These are phyloP conservation scores for Globisporangium nagaii DNA, from an alignment of 352 stramenopile genomes.

Conservation along the genomic window DNA sequence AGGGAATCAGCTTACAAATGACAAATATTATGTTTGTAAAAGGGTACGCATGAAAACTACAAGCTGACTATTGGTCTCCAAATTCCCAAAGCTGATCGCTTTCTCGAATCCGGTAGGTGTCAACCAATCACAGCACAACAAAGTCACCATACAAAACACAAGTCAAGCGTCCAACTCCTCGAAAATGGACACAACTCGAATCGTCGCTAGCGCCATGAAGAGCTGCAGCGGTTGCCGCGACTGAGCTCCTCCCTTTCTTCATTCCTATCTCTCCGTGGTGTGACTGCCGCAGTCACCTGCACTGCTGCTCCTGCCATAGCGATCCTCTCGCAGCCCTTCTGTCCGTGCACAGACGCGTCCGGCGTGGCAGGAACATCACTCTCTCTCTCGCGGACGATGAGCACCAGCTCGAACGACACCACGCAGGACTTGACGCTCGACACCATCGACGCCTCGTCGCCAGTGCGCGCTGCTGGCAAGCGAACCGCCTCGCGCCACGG, in stretches of 20 bases:
- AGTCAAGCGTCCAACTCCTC: too few species aligned
- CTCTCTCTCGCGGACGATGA: not conserved
- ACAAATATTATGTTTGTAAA: too few species aligned
- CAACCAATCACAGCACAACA: too few species aligned
- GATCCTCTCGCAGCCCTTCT: not conserved
- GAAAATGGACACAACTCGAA: too few species aligned
- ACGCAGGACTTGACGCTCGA: slow-evolving; percentile 9
- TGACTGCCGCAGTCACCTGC: not conserved
- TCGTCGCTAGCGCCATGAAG: not conserved
- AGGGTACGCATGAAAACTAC: not conserved
- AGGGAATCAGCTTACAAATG: too few species aligned
- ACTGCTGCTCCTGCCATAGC: too few species aligned
- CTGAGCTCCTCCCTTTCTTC: not conserved
- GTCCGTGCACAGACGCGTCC: not conserved
- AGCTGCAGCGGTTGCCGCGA: not conserved
- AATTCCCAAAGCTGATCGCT: too few species aligned
- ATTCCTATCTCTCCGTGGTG: not conserved
- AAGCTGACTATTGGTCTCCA: too few species aligned
- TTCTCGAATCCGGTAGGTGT: too few species aligned
- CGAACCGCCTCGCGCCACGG: not conserved
- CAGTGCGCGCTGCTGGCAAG: not conserved
- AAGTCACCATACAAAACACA: too few species aligned
- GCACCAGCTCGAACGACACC: slow-evolving; percentile 3
- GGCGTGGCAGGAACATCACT: not conserved
- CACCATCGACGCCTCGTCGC: not conserved